A percentile compares a stretch with the other conserved stretches of the same genome.
Conservation (phyloP, 257 asterid species). For the Prunella vulgaris region DNA sequence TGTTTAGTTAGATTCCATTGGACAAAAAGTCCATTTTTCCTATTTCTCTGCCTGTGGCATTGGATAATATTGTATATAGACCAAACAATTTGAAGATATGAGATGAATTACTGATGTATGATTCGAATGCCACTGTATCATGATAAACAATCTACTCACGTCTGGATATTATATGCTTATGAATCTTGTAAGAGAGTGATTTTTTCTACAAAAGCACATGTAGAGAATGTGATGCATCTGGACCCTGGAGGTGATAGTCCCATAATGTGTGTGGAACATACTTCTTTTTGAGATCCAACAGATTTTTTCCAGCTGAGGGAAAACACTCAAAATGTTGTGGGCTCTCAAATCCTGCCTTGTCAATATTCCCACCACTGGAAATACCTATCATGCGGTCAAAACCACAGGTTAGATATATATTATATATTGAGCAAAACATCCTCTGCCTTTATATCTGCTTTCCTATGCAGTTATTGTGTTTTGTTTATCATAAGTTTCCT, state of each 20-base stretch:
- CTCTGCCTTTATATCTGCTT: background rate
- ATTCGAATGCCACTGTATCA: conserved; percentile 4
- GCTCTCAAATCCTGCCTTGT: conserved; percentile 91
- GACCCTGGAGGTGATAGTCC: conserved; percentile 17
- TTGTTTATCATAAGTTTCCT: no score
- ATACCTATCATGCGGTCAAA: conserved; percentile 39
- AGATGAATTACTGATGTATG: conserved; percentile 19
- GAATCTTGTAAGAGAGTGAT: conserved; percentile 30
- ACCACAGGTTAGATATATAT: conserved; percentile 26
- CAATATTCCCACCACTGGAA: conserved; percentile 80
- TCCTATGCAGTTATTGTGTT: no score
- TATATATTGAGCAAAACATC: background rate
- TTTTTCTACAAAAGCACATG: conserved; percentile 5
- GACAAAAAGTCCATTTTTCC: conserved; percentile 1
- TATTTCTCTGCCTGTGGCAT: conserved; percentile 1
- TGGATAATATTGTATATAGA: conserved; percentile 20
- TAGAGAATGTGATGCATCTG: conserved; percentile 19
- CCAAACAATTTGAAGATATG: conserved; percentile 20
- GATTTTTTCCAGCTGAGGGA: conserved; percentile 65
- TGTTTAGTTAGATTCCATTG: conserved; percentile 9
- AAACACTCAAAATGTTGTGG: conserved; percentile 67
- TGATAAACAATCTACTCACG: conserved; percentile 22
- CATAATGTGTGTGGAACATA: conserved; percentile 27
- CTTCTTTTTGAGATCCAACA: conserved; percentile 44
- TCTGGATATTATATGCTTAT: conserved; percentile 17